Evolutionary conservation across 2,329 filamentous ascomycete species (phyloP), one percentile per base, ranked within the genome.

Genomic region (Calonectria pteridis): DNA sequence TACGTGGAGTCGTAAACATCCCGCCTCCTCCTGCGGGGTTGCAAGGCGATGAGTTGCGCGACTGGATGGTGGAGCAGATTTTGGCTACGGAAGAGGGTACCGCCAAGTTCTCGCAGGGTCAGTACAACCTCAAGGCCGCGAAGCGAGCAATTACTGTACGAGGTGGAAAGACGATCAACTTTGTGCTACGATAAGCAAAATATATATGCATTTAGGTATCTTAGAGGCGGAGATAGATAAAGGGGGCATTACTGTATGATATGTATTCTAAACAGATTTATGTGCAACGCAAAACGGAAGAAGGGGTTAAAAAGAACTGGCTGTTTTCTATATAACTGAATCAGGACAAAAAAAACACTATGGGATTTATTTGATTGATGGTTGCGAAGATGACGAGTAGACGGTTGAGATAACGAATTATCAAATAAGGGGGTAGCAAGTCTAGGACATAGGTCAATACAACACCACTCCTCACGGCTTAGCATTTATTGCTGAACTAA

Each of bases 141-240:
- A 91, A 90, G 80, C 91, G 91, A 75, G 88, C 92, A 1, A 90
- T 96, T 79, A 88, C 95, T 16, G 92, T 94, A 16, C 88, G 88
- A 71, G 89, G 88, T 1, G 94, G 94, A 16, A 92, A 89, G 82
- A 87, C 94, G 64, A 89, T 96, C 33, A 97, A 96, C 84, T 93
- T 96, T 87, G 92, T 97, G 67, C 76, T 92, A 72, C 87, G 83
- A 78, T 64, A 28, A 20, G 4, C n/a, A 43, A 63, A 14, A 16
- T 5, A 64, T n/a, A 26, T 31, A 26, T 29, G 26, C 29, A 29
- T 31, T 26, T 29, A 14, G 18, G n/a, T 18, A 28, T 29, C 13
- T 14, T 75, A 76, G 64, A 62, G 67, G 50, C 77, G 53, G 63
- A 18, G 33, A 58, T 50, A 10, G 46, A 31, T 23, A 37, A 29